A percentile compares a stretch with the other conserved stretches of the same genome.
Conservation (phyloP, 1,284 basidiomycete species). For the Marasmius oreades region DNA sequence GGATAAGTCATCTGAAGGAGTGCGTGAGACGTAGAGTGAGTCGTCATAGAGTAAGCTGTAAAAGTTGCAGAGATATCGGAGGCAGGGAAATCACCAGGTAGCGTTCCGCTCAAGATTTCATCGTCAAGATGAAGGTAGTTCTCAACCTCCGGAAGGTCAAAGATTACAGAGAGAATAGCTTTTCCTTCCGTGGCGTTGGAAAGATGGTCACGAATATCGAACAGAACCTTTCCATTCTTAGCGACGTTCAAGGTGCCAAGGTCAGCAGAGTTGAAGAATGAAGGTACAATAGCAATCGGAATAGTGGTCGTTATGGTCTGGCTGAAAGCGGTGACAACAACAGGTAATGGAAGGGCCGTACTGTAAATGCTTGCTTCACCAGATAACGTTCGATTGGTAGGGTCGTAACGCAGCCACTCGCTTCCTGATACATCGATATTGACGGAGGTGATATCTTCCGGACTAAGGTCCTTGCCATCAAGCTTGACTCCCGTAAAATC, state of each 20-base stretch:
- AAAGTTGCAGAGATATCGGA: conserved; percentile 48
- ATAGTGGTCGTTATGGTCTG: conserved; percentile 64
- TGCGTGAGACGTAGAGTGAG: conserved; percentile 70
- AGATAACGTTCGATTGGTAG: conserved; percentile 48
- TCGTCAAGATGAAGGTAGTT: conserved; percentile 50
- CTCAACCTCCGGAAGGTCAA: conserved; percentile 43
- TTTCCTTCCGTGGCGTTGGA: conserved; percentile 41
- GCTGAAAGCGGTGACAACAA: conserved; percentile 62
- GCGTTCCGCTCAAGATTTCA: conserved; percentile 45
- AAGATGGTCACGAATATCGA: conserved; percentile 50
- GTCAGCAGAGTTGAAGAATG: conserved; percentile 59
- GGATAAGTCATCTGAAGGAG: conserved; percentile 48
- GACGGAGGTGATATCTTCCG: conserved; percentile 48
- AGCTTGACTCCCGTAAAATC: conserved; percentile 61
- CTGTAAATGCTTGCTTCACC: conserved; percentile 53
- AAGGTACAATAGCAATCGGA: conserved; percentile 59
- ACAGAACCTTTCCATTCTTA: conserved; percentile 41
- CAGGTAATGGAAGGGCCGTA: conserved; percentile 44
- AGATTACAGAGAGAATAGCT: conserved; percentile 46
- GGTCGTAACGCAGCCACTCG: conserved; percentile 67
- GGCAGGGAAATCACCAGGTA: conserved; percentile 43
- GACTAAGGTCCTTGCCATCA: conserved; percentile 54
- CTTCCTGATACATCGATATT: conserved; percentile 52
- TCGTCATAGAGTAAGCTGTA: conserved; percentile 59
- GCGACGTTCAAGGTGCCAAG: conserved; percentile 52